Evolutionary conservation across 2,329 filamentous ascomycete species (phyloP), one percentile per base, ranked within the genome.

Genomic region (Monilinia fructicola): DNA sequence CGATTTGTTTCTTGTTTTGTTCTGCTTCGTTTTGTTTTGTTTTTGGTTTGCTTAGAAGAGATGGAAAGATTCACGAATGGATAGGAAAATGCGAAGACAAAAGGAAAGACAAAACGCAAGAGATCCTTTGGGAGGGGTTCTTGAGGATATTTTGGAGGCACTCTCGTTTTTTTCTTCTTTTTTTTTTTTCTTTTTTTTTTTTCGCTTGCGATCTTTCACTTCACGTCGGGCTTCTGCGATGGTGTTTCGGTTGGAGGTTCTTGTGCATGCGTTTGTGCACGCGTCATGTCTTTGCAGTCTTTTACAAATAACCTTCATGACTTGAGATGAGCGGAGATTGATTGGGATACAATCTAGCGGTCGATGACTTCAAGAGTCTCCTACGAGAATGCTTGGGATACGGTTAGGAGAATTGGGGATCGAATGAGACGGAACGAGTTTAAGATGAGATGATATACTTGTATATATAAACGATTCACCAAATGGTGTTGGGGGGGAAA

Each of bases 91-190:
- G 21, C 23, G 31, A 54, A 54, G 21, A 63, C 23, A 55, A 63
- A 55, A 40, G 35, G 50, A 42, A 42, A 54, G 31, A 63, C 11
- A 28, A 63, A 54, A 54, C 10, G 55, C 28, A 42, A 28, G 3
- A 23, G n/a, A 40, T 54, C 23, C 21, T 48, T 54, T 18, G 46
- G 46, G 26, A 28, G n/a, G n/a, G n/a, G n/a, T n/a, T 44, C 50
- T 26, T 54, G 21, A 11, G 46, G 35, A 40, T 54, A 28, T 63
- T 54, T 63, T 28, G 35, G 60, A 42, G 50, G 60, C 6, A 63
- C 46, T 53, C 48, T 63, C 60, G 50, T 63, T 53, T 52, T 38
- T n/a, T n/a, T n/a, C n/a, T n/a, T 54, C 21, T 12, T 53, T n/a
- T 31, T 28, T 10, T 23, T 62, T 52, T 50, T 38, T 42, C 26